phyloP scores from a whole-genome alignment of 2,329 filamentous ascomycete species.

The Emmonsiellopsis sp. region DNA sequence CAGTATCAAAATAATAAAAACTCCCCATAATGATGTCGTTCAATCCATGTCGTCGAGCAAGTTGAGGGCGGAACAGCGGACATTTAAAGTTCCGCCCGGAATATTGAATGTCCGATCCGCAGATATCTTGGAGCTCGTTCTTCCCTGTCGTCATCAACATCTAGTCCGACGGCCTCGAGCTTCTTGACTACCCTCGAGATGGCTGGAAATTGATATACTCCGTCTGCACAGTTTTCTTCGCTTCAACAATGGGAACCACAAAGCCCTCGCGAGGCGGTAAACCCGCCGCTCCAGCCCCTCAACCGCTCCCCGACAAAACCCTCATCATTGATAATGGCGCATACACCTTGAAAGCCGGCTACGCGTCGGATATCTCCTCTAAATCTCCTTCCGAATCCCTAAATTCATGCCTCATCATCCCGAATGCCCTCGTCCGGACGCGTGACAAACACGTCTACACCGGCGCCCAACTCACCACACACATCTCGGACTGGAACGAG shows the following conservation, averaged over 20 bases:
- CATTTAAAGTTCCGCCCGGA: not conserved
- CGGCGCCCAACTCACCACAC: slow-evolving; percentile 60
- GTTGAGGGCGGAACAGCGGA: not conserved
- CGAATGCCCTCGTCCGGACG: slow-evolving; percentile 81
- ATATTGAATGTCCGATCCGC: not conserved
- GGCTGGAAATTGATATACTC: not conserved
- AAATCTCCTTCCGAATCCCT: slow-evolving; percentile 26
- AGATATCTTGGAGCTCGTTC: too few relatives aligned
- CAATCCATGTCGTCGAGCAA: too few relatives aligned
- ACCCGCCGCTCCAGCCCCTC: slow-evolving; percentile 41
- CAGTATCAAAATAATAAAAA: too few relatives aligned
- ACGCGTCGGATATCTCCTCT: slow-evolving; percentile 41
- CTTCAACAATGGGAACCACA: slow-evolving; percentile 22
- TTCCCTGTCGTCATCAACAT: too few relatives aligned
- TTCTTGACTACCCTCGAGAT: not conserved
- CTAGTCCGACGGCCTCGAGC: too few relatives aligned
- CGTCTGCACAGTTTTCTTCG: not conserved
- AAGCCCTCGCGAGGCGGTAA: slow-evolving; percentile 37
- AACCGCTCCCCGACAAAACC: slow-evolving; percentile 53
- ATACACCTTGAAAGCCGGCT: slow-evolving; percentile 83
- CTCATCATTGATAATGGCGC: slow-evolving; percentile 92
- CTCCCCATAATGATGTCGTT: too few relatives aligned
- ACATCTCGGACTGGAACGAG: slow-evolving; percentile 83
- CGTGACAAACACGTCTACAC: slow-evolving; percentile 72
- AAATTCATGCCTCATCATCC: slow-evolving; percentile 56